Evolutionary conservation across 2,329 filamentous ascomycete species (phyloP).

Genomic region (Colletotrichum incanum): DNA sequence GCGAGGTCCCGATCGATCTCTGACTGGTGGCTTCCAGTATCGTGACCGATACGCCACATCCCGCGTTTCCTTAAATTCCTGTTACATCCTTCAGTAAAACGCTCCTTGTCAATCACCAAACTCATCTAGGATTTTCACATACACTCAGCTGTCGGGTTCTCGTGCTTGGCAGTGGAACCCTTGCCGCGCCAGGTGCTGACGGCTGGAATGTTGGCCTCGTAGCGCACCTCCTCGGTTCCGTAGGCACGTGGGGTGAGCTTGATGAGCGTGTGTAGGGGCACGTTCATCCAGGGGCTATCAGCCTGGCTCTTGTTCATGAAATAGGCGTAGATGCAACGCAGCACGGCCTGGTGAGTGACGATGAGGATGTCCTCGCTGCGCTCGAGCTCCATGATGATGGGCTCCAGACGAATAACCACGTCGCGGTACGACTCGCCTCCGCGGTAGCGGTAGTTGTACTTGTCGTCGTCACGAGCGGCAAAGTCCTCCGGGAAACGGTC

Average conservation of each 20-base stretch:
- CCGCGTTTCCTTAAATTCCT: slow-evolving; percentile 6
- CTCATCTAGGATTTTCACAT: slow-evolving; percentile 12
- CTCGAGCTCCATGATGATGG: slow-evolving; percentile 99
- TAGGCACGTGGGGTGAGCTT: slow-evolving; percentile 97
- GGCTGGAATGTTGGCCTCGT: slow-evolving; percentile 92
- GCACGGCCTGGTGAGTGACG: slow-evolving; percentile 96
- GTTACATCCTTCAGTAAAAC: slow-evolving; percentile 20
- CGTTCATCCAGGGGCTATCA: slow-evolving; percentile 97
- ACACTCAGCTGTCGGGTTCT: slow-evolving; percentile 67
- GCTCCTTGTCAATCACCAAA: not conserved
- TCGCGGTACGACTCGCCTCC: slow-evolving; percentile 97
- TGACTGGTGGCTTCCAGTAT: not conserved
- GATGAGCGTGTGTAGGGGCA: slow-evolving; percentile 95
- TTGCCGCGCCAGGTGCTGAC: slow-evolving; percentile 98
- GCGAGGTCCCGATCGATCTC: not conserved
- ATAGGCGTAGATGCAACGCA: slow-evolving; percentile 98
- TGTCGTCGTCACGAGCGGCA: slow-evolving; percentile 94
- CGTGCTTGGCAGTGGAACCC: slow-evolving; percentile 91
- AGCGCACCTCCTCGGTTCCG: slow-evolving; percentile 89
- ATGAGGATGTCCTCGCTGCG: slow-evolving; percentile 97
- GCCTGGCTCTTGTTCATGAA: slow-evolving; percentile 98
- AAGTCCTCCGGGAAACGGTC: slow-evolving; percentile 95
- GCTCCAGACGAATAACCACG: slow-evolving; percentile 96
- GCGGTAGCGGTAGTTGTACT: slow-evolving; percentile 99
- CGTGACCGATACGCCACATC: not conserved